Base-by-base conservation (phyloP, 176 grass and related monocot species). In the Oryza brachyantha region DNA sequence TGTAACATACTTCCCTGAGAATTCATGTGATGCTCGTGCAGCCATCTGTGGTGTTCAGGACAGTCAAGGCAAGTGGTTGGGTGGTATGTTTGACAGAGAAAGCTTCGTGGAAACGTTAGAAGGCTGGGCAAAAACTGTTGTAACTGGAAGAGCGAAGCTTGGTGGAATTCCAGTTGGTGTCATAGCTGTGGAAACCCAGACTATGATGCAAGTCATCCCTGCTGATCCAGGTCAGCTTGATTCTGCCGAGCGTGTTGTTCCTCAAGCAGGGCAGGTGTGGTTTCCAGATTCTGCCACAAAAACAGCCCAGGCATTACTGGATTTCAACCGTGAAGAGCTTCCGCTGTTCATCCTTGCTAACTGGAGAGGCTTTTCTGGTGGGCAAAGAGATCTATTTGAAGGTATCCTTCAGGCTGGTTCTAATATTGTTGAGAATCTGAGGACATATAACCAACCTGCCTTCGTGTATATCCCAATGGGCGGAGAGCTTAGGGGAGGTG, bases 331-430 rank as follows among this genome's bases (percentile, higher is more conserved):
- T 37, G 95, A 98, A 86, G 92, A 92, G 70, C 80, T 98, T 66
- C 95, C 95, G 17, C 48, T 98, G 59, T 98, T 98, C 82, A 98
- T 98, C 8, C 92, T 98, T 77, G 95, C 95, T 28, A 98, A 98
- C 77, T 98, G 95, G 95, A 89, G 95, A 90, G 95, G 95, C 26
- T 98, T 98, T 77, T 98, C 95, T 48, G 95, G 95, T 78, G 95
- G 95, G 52, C 95, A 98, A 79, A 89, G 95, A 71, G 95, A 98
- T 85, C 84, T 98, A 9, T 98, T 98, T 85, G 95, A 98, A 98
- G 95, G 95, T 40, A 98, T 98, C 57, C 95, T 98, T 88, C 95
- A 98, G 83, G 95, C 95, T 73, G 95, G 95, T 61, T 98, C 95
- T 45, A 94, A 77, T 5, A 98, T 98, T 80, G 95, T 98, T 25